Evolutionary conservation across 805 yeast genomes (phyloP).

Genomic region (Barnettozyma populi): DNA sequence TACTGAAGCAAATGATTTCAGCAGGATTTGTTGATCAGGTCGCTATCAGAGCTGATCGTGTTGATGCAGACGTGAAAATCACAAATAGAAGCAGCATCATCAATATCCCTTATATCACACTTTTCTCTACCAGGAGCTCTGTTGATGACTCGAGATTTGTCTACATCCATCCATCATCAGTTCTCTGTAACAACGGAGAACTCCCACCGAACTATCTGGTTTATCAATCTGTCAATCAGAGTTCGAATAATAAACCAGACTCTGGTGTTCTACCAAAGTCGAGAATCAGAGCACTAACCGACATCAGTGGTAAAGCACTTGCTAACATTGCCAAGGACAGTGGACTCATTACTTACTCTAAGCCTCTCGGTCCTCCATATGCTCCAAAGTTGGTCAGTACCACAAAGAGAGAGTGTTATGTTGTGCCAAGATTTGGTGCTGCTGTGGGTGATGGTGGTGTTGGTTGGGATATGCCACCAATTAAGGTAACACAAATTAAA

Average conservation of each 20-base stretch:
- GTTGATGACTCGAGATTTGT: conserved; percentile 48
- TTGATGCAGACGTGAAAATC: conserved; percentile 55
- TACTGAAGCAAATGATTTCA: conserved; percentile 85
- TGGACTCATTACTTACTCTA: conserved; percentile 74
- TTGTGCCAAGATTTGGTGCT: conserved; percentile 87
- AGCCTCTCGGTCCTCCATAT: conserved; percentile 87
- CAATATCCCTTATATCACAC: conserved; percentile 60
- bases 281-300: conserved; percentile 73
- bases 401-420: conserved; percentile 79
- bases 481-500: conserved; percentile 70
- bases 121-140: conserved; percentile 34
- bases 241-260: conserved; percentile 41
- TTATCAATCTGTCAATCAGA: conserved; percentile 59
- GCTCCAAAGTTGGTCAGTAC: conserved; percentile 67
- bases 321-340: conserved; percentile 73
- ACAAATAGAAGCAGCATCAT: conserved; percentile 53
- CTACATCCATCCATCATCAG: conserved; percentile 76
- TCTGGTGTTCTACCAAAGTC: conserved; percentile 39
- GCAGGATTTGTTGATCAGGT: conserved; percentile 92
- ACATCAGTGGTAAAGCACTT: conserved; percentile 66
- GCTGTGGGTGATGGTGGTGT: conserved; percentile 74
- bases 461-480: conserved; percentile 88
- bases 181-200: conserved; percentile 54
- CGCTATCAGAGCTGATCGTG: conserved; percentile 75
- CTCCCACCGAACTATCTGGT: conserved; percentile 78